Evolutionary conservation across 176 grass and related monocot species (phyloP).

Genomic region (Bolboschoenus planiculmis): DNA sequence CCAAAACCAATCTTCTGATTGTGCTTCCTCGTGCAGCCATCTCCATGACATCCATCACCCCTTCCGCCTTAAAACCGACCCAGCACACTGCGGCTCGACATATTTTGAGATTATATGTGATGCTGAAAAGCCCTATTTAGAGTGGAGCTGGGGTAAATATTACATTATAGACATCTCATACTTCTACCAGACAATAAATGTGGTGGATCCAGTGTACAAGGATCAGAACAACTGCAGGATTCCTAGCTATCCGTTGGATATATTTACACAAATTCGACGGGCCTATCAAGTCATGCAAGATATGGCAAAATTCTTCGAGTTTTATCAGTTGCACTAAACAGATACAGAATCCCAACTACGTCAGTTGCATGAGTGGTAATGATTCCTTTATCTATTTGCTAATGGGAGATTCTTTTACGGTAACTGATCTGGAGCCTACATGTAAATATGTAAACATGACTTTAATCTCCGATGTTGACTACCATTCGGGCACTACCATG

Average conservation of each 20-base stretch:
- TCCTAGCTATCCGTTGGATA: neutral
- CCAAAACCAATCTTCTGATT: neutral
- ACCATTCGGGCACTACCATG: neutral
- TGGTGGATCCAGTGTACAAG: constrained; percentile 14
- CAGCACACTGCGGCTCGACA: neutral
- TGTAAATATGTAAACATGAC: neutral
- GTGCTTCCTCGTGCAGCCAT: constrained; percentile 28
- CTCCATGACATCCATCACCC: neutral
- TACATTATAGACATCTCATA: constrained; percentile 21
- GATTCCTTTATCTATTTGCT: constrained; percentile 17
- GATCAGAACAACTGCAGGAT: neutral
- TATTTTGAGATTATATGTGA: constrained; percentile 8
- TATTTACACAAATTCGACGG: neutral
- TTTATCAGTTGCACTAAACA: constrained; percentile 21
- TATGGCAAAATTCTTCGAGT: neutral
- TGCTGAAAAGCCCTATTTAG: neutral
- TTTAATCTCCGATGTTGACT: neutral
- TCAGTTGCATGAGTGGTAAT: constrained; percentile 15
- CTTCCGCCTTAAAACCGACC: constrained; percentile 23
- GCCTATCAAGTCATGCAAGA: neutral
- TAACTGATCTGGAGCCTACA: constrained; percentile 8
- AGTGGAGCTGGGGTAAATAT: neutral
- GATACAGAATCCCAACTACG: neutral
- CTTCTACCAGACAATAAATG: neutral
- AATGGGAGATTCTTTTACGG: neutral